Base-by-base conservation (phyloP, 2,329 filamentous ascomycete species). In the Tolypocladium endophyticum region DNA sequence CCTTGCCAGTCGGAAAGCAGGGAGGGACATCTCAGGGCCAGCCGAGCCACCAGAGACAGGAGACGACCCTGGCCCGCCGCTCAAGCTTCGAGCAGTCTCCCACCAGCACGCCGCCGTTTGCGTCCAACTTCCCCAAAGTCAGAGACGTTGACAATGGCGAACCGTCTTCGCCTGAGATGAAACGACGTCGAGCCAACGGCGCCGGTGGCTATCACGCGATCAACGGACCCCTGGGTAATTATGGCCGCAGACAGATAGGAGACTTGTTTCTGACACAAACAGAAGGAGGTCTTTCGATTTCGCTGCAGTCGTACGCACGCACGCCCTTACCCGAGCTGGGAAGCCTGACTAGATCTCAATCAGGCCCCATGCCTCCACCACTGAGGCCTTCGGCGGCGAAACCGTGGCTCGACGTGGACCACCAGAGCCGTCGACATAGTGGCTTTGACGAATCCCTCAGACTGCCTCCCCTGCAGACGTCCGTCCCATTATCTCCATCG, bases 181-280 rank as follows among this genome's bases (percentile, higher is more conserved):
- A 89, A 68, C 81, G 86, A 60, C 82, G 87, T 28, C 82, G 87
- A 43, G 82, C 82, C 66, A 82, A 82, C 63, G 76, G 75, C 52
- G 64, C 64, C 58, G 72, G 68, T 1, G 65, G 68, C 16, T 76
- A 74, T 39, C 73, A 72, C 50, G 58, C 67, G 1, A 63, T 69
- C 35, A 64, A 56, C 39, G 60, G 55, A 60, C 60, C 53, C 41
- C 59, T 36, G 54, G 60, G 58, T 30, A 54, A 35, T 23, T 67
- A 66, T 50, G 41, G 56, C 20, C 58, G 56, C 47, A 62, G 23
- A 35, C 45, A 59, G 20, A 57, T 59, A 6, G 55, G 53, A 12
- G 66, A 66, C 11, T 30, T 61, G 38, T 55, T 58, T 57, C 66
- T 69, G 30, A 57, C 64, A 23, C 58, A 64, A 18, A 64, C 67